Evolutionary conservation across 805 yeast species (phyloP), one percentile per base, ranked within the genome.

Genomic region (Myxozyma neglecta): DNA sequence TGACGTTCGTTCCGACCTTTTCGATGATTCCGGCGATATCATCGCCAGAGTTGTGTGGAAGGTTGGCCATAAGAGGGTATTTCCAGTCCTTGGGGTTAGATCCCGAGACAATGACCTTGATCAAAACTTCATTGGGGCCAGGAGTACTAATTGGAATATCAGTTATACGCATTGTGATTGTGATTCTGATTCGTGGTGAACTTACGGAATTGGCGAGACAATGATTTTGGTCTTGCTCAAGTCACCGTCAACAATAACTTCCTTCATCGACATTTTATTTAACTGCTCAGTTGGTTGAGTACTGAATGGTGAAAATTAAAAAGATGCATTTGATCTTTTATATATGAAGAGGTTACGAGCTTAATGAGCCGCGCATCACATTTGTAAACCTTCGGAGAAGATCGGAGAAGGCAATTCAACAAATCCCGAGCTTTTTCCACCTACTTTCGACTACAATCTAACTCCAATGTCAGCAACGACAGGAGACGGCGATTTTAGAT

Each of bases 61-160:
- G n/a, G 14, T 29, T 14, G n/a, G 37, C 29, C 8, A 8, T 46
- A 11, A 35, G 6, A 14, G 63, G 63, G 35, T 35, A 53, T 39
- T 62, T 62, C 66, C 66, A 62, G 55, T 62, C 66, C 58, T 62
- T 62, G 16, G 66, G 66, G 51, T 62, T 62, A 34, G 53, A 45
- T n/a, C 66, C 66, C 14, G 63, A 56, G 39, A 59, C 60, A n/a
- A 49, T 46, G 51, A 62, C 66, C 46, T 62, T 62, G 53, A 62
- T 59, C 50, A 62, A 32, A 35, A 62, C 66, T 51, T 62, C 42
- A 35, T 49, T 29, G 42, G 48, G 48, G 29, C 53, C 59, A 2
- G 63, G 59, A 36, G 45, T 43, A 0, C 63, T 59, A 14, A 20
- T 39, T 18, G 53, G 16, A 14, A 2, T 9, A 45, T 20, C 6